Evolutionary conservation across 2,329 filamentous ascomycete genomes (phyloP).

Genomic region (Colletotrichum spinosum): DNA sequence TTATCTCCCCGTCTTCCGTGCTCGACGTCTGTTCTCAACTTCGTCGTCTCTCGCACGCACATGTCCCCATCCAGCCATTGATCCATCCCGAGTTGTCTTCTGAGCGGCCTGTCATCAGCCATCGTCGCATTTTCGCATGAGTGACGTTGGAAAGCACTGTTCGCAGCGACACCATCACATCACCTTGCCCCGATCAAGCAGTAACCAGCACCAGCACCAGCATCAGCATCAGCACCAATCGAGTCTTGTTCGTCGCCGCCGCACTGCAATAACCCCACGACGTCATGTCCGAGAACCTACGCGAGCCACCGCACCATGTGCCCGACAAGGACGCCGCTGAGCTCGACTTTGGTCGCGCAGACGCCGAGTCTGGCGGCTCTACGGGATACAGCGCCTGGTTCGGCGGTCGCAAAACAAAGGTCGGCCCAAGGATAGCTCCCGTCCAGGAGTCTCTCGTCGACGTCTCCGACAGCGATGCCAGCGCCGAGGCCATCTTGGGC

Average conservation of each 20-base stretch:
- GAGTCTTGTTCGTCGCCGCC: too few relatives aligned
- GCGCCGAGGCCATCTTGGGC: constrained; percentile 61
- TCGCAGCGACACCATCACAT: too few relatives aligned
- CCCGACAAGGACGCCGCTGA: constrained; percentile 10
- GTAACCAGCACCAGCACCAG: too few relatives aligned
- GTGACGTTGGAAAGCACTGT: too few relatives aligned
- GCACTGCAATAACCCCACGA: background rate
- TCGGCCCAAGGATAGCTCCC: constrained; percentile 65
- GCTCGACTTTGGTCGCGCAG: constrained; percentile 8
- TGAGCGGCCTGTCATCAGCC: too few relatives aligned
- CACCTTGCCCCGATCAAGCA: too few relatives aligned
- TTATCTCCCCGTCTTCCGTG: constrained; percentile 1
- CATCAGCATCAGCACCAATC: too few relatives aligned
- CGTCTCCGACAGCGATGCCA: constrained; percentile 57
- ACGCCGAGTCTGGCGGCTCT: constrained; percentile 31
- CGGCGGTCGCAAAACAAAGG: constrained; percentile 52
- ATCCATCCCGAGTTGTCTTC: too few relatives aligned
- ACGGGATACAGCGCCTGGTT: constrained; percentile 42
- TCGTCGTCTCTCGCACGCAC: too few relatives aligned
- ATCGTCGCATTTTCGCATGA: too few relatives aligned
- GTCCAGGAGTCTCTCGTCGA: constrained; percentile 49
- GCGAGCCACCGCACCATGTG: constrained; percentile 8
- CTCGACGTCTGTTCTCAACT: background rate
- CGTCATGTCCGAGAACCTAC: constrained; percentile 24
- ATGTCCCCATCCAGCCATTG: too few relatives aligned